phyloP scores from a whole-genome alignment of 2,329 filamentous ascomycete species.

The Blastomyces emzantsi region DNA sequence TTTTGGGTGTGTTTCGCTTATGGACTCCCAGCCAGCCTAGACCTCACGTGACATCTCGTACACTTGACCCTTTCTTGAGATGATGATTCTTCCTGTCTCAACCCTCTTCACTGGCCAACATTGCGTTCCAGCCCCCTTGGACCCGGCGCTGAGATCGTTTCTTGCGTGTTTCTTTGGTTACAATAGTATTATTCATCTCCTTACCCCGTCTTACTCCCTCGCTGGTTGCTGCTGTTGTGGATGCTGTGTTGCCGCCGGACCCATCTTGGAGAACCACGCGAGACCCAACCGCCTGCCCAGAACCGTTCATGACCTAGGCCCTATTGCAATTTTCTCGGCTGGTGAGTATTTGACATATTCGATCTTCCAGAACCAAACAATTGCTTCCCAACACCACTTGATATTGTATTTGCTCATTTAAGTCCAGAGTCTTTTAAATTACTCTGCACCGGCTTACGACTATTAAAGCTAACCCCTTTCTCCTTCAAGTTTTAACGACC shows the following conservation, averaged over 20 bases:
- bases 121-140: constrained; percentile 3
- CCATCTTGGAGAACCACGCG: constrained; percentile 7
- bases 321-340: not conserved
- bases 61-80: constrained; percentile 11
- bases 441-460: not conserved
- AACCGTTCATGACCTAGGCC: constrained; percentile 5
- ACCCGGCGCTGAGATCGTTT: not conserved
- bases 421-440: not conserved
- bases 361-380: not conserved
- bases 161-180: constrained; percentile 10
- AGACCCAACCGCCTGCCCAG: not conserved
- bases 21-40: not conserved
- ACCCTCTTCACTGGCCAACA: constrained; percentile 2
- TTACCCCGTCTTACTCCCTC: not conserved
- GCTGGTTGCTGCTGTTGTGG: constrained; percentile 6
- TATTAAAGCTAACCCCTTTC: not conserved
- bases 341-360: constrained; percentile 5
- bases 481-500: constrained; percentile 2
- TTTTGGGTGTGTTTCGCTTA: constrained; percentile 5
- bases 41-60: constrained; percentile 17
- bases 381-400: not conserved
- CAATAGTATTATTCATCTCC: constrained; percentile 2
- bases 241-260: constrained; percentile 11
- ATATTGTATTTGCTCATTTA: not conserved
- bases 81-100: not conserved